Evolutionary conservation across 2,329 filamentous ascomycete genomes (phyloP), one percentile per base, ranked within the genome.

Genomic region (Pyricularia sp.): DNA sequence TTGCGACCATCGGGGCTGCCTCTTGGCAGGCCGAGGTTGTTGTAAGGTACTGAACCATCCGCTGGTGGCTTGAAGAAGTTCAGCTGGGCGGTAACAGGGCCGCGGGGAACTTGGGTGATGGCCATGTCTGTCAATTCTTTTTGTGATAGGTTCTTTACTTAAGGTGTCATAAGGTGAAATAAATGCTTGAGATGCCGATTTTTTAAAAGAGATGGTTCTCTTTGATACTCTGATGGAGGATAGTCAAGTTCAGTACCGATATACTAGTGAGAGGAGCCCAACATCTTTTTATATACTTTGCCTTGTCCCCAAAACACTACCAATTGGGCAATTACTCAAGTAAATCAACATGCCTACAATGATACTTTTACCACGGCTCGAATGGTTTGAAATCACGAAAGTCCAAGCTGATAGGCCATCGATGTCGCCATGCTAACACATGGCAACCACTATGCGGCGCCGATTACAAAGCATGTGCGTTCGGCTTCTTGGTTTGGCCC

Each of bases 1-100:
- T 96, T 96, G 68, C 85, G 82, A 0, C 86, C 85, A 30, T 81
- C 71, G 66, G 63, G 63, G 86, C 88, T 1, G 80, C 74, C 0
- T 88, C 84, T 0, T 84, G 84, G 9, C 77, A 73, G 68, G 90
- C 86, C 64, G 26, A 70, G 70, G 22, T 66, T 67, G 1, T 70
- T 68, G 3, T 63, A 62, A 5, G 71, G 71, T 19, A 67, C 62
- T 6, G 69, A 69, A 6, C 72, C 72, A 33, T 73, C 71, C 1
- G 65, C 71, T 9, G 68, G 66, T 1, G 70, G 69, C 19, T 68
- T 68, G 66, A 71, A 71, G 66, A 72, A 73, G 66, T 73, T 73
- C 57, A 73, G 60, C 6, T 66, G 66, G 0, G 72, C 74, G 8
- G 65, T 67, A 16, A 73, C 68, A 59, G 55, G 55, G 22, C 55